Evolutionary conservation across 2,329 filamentous ascomycete species (phyloP), one percentile per base, ranked within the genome.

Genomic region (Venturia carpophila): DNA sequence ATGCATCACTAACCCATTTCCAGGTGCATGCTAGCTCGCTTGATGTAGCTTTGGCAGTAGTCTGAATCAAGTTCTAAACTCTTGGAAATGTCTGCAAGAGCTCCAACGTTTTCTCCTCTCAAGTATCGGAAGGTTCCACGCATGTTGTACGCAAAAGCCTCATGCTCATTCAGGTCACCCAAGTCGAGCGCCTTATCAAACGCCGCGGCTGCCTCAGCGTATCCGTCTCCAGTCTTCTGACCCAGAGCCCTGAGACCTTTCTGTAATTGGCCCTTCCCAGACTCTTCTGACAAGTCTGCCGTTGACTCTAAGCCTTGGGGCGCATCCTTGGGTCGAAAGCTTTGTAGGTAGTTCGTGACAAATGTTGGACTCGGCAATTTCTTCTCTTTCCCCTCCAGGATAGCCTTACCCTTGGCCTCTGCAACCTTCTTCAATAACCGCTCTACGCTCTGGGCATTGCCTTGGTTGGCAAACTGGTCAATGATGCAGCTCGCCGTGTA

Each of bases 401-500:
- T 96, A 69, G 86, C 87, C 79, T 93, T 92, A 69, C 90, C 93
- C 82, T 97, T 97, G 70, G 90, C 84, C 79, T 97, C 93, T 60
- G 94, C 94, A 62, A 97, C 93, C 80, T 96, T 96, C 83, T 97
- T 97, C 68, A 99, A 83, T 68, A 99, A 80, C 68, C 93, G 83
- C 81, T 99, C 94, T 11, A 99, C 92, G 56, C 92, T 87, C 76
- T 92, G 87, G 30, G 93, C 92, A 73, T 90, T 95, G 67, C 84
- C 82, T 72, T 96, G 90, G 76, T 94, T 97, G 79, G 90, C 89
- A 83, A 99, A 99, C 68, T 90, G 90, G 75, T 99, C 94, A 75
- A 99, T 96, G 76, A 99, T 99, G 80, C 94, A 99, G 79, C 93
- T 97, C 66, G 94, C 94, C 10, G 94, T 99, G 80, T 96, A 97